phyloP scores from a whole-genome alignment of 2,329 filamentous ascomycete species.

The Verticillium isaacii region DNA sequence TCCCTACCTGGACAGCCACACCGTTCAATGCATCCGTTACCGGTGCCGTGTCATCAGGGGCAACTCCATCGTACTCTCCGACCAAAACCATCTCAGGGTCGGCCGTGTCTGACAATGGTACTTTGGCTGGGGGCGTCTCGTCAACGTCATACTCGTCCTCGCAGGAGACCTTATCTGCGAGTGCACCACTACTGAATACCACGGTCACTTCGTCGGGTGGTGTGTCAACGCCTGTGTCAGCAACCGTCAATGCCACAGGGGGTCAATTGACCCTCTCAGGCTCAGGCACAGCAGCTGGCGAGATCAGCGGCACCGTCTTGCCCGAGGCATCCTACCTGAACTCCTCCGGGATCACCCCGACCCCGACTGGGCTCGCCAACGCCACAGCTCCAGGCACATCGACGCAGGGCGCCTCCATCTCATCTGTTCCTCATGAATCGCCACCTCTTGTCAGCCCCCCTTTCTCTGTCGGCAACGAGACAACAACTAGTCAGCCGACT shows the following conservation, averaged over 20 bases:
- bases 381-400: not conserved
- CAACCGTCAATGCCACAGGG: not conserved
- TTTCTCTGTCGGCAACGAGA: not conserved
- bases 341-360: not conserved
- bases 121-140: not conserved
- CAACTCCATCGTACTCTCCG: not conserved
- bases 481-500: not conserved
- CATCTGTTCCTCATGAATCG: not conserved
- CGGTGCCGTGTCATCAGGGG: not conserved
- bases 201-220: not conserved
- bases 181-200: not conserved
- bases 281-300: not conserved
- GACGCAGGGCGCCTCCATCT: not conserved
- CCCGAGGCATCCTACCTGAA: not conserved
- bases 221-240: not conserved
- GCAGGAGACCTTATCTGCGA: not conserved
- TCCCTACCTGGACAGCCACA: not conserved
- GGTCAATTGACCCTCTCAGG: not conserved
- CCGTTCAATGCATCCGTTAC: not conserved
- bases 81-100: not conserved
- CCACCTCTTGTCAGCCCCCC: not conserved
- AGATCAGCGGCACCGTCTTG: not conserved
- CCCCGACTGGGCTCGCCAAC: not conserved
- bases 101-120: not conserved
- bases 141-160: not conserved